Evolutionary conservation across 768 basidiomycete species (phyloP), one percentile per base, ranked within the genome.

Genomic region (Podaxis sp.): DNA sequence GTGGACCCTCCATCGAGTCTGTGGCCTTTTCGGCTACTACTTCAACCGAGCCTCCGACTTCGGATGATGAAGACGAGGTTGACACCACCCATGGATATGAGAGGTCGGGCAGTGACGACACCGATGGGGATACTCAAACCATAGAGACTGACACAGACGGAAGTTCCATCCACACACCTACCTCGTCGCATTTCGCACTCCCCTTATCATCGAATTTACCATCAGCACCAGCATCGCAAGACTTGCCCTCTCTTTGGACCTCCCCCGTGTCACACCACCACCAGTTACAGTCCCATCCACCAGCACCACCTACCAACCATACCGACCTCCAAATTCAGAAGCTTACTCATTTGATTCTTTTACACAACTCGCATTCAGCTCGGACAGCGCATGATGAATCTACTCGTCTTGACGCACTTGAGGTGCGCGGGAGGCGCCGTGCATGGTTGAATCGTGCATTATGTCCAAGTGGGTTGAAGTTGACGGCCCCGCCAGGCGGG

Each of bases 371-470:
- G 6, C 79, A 82, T 51, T 70, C 76, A 35, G 72, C 69, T 48
- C 75, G 74, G 53, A 72, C 70, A 50, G 74, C 71, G 52, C 76
- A 71, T 61, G 81, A 75, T 65, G 68, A 74, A 36, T 69, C 69
- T 40, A 76, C 73, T 23, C 79, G 76, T 38, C 74, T 77, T 27
- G 70, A 73, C 14, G 70, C 83, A 5, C 73, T 90, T 23, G 86
- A 87, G 68, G 76, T 82, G 42, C 81, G 80, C 63, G 81, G 83
- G 36, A 77, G 82, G 40, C 78, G 89, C 32, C 77, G 87, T 9
- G 89, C 89, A 5, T 91, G 89, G 89, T 76, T 83, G 57, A 83
- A 82, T 62, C 75, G 79, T 37, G 77, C 78, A 18, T 76, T 82
- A 47, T 63, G 64, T 14, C 32, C 58, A 61, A 61, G 38, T 48